Percentiles rank a stretch among this genome's conserved stretches.
phyloP scores from a whole-genome alignment of 371 early-diverging fungal species.

The Rhizomucor miehei region DNA sequence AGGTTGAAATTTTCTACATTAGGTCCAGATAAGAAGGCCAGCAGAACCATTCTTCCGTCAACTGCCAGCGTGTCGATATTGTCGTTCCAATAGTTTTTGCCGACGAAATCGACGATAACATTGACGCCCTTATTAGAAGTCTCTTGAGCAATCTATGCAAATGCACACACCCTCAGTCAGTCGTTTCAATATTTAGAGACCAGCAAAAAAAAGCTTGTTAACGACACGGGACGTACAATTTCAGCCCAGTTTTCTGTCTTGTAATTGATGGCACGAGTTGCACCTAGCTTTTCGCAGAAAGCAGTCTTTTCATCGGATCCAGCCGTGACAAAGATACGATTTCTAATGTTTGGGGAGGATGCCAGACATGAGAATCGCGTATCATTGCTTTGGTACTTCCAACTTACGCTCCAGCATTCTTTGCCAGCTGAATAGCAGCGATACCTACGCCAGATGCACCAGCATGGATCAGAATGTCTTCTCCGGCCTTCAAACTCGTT shows the following conservation, averaged over 20 bases:
- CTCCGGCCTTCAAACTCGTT: conserved; percentile 53
- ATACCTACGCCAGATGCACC: conserved; percentile 79
- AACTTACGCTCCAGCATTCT: conserved; percentile 61
- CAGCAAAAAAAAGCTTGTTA: neutral
- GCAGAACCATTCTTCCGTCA: conserved; percentile 75
- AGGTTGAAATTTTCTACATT: conserved; percentile 50
- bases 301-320: conserved; percentile 65
- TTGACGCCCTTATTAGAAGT: conserved; percentile 70
- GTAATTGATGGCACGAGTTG: conserved; percentile 75
- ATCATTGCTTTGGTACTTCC: too few species aligned
- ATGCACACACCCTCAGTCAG: too few species aligned
- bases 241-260: conserved; percentile 59
- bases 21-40: conserved; percentile 61
- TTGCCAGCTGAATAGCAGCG: conserved; percentile 77
- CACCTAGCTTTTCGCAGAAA: conserved; percentile 67
- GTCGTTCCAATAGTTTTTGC: conserved; percentile 61
- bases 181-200: too few species aligned
- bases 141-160: conserved; percentile 39
- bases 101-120: conserved; percentile 70
- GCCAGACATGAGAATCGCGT: too few species aligned
- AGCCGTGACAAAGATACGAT: conserved; percentile 66
- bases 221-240: conserved; percentile 41
- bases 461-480: conserved; percentile 76
- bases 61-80: conserved; percentile 63
- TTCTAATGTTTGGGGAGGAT: conserved; percentile 13